Conservation (phyloP, 164 flowering plant genomes). For the Macadamia tetraphylla region DNA sequence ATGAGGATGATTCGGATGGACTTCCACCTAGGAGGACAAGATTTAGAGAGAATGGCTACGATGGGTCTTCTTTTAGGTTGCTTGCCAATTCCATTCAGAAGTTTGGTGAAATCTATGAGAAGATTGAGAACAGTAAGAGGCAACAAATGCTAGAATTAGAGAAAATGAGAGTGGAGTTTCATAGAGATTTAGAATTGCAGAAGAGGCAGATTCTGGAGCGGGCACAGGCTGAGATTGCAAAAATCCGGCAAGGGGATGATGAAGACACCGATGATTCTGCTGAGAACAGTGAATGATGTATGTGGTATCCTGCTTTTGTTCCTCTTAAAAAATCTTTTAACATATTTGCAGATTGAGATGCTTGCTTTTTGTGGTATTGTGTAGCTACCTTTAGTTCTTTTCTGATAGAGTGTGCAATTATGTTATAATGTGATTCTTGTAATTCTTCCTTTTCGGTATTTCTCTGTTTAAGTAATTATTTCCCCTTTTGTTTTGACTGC, state of each 20-base stretch:
- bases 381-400: neutral
- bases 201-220: conserved; percentile 77
- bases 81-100: conserved; percentile 74
- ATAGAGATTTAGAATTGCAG: conserved; percentile 74
- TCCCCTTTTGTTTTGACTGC: neutral
- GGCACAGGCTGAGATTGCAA: conserved; percentile 74
- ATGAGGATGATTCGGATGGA: conserved; percentile 46
- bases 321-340: neutral
- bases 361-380: neutral
- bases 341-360: neutral
- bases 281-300: conserved; percentile 34
- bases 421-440: neutral
- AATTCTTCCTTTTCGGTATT: neutral
- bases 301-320: conserved; percentile 1
- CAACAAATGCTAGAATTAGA: conserved; percentile 86
- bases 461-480: neutral
- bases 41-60: conserved; percentile 22
- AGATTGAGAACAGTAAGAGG: conserved; percentile 78
- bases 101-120: conserved; percentile 84
- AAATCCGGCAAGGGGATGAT: conserved; percentile 44
- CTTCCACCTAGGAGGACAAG: conserved; percentile 49
- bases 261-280: conserved; percentile 35
- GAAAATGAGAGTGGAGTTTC: conserved; percentile 87
- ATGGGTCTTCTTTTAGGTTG: conserved; percentile 42
- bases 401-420: neutral